These are phyloP conservation scores for Leccinum boreale DNA, from an alignment of 768 basidiomycete species.

Conservation along the genomic window DNA sequence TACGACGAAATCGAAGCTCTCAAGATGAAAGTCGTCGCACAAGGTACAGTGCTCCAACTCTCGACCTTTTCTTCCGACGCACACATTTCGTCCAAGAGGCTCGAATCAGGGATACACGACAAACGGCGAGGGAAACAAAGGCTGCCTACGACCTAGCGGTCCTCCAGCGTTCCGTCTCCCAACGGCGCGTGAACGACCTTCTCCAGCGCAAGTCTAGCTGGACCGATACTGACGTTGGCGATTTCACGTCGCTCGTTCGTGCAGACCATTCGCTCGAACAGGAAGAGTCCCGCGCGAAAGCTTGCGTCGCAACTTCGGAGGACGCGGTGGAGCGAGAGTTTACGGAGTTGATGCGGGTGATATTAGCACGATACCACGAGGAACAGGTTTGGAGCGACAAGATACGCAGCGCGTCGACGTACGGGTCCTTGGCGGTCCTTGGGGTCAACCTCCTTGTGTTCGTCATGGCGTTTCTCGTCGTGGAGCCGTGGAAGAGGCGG, in stretches of 20 bases:
- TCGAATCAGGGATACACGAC: constrained; percentile 62
- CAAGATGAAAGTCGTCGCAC: constrained; percentile 71
- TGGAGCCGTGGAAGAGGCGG: constrained; percentile 96
- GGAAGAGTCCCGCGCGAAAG: constrained; percentile 69
- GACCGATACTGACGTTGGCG: constrained; percentile 82
- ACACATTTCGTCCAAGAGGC: constrained; percentile 51
- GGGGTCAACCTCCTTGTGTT: constrained; percentile 90
- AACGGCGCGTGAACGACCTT: constrained; percentile 94
- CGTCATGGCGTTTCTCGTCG: constrained; percentile 80
- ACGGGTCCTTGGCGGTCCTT: constrained; percentile 83
- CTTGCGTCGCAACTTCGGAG: constrained; percentile 64
- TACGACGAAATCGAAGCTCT: constrained; percentile 87
- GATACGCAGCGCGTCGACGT: constrained; percentile 92
- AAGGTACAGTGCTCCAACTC: constrained; percentile 54
- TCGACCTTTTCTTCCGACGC: background rate
- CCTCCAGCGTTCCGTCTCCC: constrained; percentile 74
- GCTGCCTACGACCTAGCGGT: constrained; percentile 74
- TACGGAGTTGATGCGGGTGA: constrained; percentile 80
- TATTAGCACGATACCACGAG: constrained; percentile 93
- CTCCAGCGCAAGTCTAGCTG: constrained; percentile 92
- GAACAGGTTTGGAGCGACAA: constrained; percentile 99
- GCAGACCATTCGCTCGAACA: constrained; percentile 87
- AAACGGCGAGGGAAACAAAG: constrained; percentile 72
- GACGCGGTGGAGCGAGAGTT: constrained; percentile 84
- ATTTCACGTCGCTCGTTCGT: constrained; percentile 88